Conservation (phyloP, 345 rosid species). For the Camelina neglecta region DNA sequence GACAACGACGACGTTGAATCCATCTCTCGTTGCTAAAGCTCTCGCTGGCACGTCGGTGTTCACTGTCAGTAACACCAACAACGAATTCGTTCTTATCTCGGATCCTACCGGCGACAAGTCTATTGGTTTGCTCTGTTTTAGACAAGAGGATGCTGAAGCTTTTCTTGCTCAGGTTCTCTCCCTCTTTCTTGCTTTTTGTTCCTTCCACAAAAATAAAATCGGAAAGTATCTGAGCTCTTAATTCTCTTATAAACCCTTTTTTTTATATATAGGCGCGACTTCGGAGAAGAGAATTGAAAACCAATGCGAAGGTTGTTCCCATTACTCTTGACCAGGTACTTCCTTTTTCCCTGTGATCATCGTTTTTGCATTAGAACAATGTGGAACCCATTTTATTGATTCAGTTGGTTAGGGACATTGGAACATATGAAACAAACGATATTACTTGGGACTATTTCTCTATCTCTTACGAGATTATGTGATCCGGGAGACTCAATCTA, state of each 20-base stretch:
- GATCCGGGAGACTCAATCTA: neutral
- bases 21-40: conserved; percentile 71
- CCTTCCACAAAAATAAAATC: too few relatives aligned
- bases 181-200: neutral
- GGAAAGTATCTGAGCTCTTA: conserved; percentile 21
- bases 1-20: conserved; percentile 47
- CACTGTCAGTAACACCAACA: conserved; percentile 87
- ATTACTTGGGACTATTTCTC: neutral
- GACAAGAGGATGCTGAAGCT: conserved; percentile 92
- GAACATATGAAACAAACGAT: neutral
- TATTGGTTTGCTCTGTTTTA: conserved; percentile 90
- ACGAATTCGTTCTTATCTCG: conserved; percentile 93
- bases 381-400: conserved; percentile 16
- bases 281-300: conserved; percentile 72
- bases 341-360: neutral
- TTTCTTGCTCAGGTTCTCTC: conserved; percentile 76
- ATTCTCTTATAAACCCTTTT: neutral
- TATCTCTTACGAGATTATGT: conserved; percentile 13
- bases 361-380: neutral
- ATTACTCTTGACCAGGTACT: conserved; percentile 89
- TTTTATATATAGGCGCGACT: conserved; percentile 61
- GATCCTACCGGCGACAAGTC: conserved; percentile 86
- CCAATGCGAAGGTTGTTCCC: conserved; percentile 83
- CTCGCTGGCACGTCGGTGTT: conserved; percentile 79
- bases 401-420: neutral